These are phyloP conservation scores for Juncus inflexus DNA, from an alignment of 176 grass and related monocot genomes.

Conservation along the genomic window DNA sequence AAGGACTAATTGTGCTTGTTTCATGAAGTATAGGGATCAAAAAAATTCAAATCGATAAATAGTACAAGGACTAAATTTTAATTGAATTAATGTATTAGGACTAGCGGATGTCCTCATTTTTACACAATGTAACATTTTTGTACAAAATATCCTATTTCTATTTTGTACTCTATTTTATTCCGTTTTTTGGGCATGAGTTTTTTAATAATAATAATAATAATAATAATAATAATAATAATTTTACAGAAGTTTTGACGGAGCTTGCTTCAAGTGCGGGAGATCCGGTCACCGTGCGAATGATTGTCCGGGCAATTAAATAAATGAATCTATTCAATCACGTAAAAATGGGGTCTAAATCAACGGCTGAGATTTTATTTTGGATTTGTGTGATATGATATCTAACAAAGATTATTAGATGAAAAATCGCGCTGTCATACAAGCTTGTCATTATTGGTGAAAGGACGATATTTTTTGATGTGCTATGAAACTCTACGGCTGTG, in stretches of 20 bases:
- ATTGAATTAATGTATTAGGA: no score
- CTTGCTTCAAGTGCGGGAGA: conserved; percentile 80
- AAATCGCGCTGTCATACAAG: conserved; percentile 2
- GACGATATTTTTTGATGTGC: conserved; percentile 9
- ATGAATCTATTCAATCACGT: background rate
- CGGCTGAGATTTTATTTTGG: conserved; percentile 9
- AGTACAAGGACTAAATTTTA: no score
- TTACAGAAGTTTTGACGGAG: conserved; percentile 71
- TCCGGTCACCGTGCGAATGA: conserved; percentile 86
- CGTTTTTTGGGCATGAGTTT: no score
- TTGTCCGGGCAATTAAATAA: conserved; percentile 80
- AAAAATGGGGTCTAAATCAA: conserved; percentile 18
- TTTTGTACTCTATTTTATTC: no score
- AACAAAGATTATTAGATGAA: conserved; percentile 25
- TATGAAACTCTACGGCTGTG: background rate
- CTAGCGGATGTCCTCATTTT: no score
- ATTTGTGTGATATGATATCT: conserved; percentile 16
- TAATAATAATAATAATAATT: background rate
- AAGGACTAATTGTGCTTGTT: no score
- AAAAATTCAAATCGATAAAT: no score
- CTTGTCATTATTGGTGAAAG: conserved; percentile 8
- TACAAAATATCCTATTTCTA: no score
- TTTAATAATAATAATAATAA: no score
- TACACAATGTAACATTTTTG: no score
- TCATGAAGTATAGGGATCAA: no score